Base-by-base conservation (phyloP, 345 rosid genomes). In the Euphorbia lathyris region DNA sequence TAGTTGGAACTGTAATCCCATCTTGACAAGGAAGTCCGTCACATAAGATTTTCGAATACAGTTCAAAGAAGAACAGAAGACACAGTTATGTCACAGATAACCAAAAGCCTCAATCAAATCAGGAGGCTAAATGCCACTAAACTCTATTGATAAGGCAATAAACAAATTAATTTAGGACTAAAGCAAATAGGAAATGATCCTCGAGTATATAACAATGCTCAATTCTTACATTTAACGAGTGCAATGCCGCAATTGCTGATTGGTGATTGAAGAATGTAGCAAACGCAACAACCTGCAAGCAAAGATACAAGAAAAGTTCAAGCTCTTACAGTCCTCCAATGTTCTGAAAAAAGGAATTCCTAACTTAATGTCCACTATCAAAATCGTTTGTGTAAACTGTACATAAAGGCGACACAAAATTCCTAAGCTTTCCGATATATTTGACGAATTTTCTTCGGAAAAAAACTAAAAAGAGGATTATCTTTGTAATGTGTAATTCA, bases 201-300 rank as follows among this genome's bases (percentile, higher is more conserved):
- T 55, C 62, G 1, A 58, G 60, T 25, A 56, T 32, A 34, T 2
- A 64, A 64, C 20, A 57, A 40, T 12, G 27, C 20, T 25, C 2
- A 29, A 36, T 70, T 26, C 91, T 87, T 78, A 90, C 98, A 80
- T 93, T 82, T 53, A 93, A 78, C 23, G 91, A 79, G 62, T 81
- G 88, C 87, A 88, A 30, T 30, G 93, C 95, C 26, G 87, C 86
- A 48, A 90, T 69, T 16, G 97, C 93, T 3, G 87, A 79, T 59
- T 88, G 83, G 80, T 87, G 93, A 81, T 87, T 85, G 68, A 83
- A 73, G 67, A 93, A 93, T 10, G 97, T 88, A 60, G 91, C 95
- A 82, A 93, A 93, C 25, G 98, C 98, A 77, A 90, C 95, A 67
- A 88, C 97, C 97, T 92, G 87, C 52, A 51, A 74, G 43, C 66